Evolutionary conservation across 495 filamentous ascomycete species (phyloP).

Genomic region (Neurospora hispaniola): DNA sequence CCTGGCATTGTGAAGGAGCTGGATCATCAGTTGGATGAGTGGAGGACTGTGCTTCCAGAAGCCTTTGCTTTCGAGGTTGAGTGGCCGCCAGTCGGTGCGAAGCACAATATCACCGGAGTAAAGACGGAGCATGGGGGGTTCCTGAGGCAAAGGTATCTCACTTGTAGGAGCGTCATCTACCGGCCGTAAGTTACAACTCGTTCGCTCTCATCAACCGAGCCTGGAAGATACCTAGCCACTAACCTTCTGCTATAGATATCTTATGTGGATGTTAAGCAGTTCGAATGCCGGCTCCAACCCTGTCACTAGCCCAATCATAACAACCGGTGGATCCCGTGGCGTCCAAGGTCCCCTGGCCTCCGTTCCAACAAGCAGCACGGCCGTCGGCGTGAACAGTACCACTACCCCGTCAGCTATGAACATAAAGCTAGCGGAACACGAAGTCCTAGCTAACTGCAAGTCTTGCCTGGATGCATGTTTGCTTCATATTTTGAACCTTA

Average conservation of each 20-base stretch:
- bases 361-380: not conserved
- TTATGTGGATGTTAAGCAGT: conserved; percentile 33
- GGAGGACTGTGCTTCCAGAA: conserved; percentile 31
- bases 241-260: conserved; percentile 8
- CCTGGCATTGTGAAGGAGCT: conserved; percentile 31
- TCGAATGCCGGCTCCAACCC: not conserved
- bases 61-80: conserved; percentile 27
- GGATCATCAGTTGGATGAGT: conserved; percentile 34
- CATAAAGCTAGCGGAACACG: conserved; percentile 5
- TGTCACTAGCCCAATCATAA: not conserved
- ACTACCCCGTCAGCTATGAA: not conserved
- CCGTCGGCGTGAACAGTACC: not conserved
- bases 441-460: conserved; percentile 25
- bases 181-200: conserved; percentile 23
- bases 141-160: conserved; percentile 35
- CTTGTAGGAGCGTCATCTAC: conserved; percentile 38
- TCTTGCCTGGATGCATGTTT: conserved; percentile 31
- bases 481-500: conserved; percentile 31
- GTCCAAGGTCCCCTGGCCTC: not conserved
- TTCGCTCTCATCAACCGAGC: not conserved
- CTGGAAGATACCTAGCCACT: not conserved
- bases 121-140: conserved; percentile 28
- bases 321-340: not conserved
- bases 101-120: conserved; percentile 9
- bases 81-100: not conserved